Base-by-base conservation (phyloP, 129 eudicot species). In the Chrysanthemum lavandulifolium region DNA sequence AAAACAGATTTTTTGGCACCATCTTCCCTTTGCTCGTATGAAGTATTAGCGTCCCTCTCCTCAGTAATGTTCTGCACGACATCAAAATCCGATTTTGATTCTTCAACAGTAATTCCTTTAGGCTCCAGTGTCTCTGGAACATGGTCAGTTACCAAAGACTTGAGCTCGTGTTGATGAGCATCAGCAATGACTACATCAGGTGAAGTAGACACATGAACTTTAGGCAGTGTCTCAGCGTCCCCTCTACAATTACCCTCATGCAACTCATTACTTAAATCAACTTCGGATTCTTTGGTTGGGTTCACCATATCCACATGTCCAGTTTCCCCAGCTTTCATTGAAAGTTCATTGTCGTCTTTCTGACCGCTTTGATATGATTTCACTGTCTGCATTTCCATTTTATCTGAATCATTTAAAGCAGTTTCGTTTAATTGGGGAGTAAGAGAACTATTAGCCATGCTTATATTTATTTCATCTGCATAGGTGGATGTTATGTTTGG, bases 291-390 rank as follows among this genome's bases (percentile, higher is more conserved):
- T 52, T 74, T 74, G 43, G 67, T 59, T 43, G 66, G 65, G 33
- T 31, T 63, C 72, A 19, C 62, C 59, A 58, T 23, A 73, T 76
- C 80, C 75, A 55, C 65, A 68, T 6, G 43, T 77, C 58, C 76
- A 19, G 55, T 40, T 80, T 86, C 77, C 52, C 68, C 82, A 51
- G 71, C 80, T 76, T 74, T 68, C 25, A 19, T 59, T 62, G 78
- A 71, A 69, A 19, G n/a, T 15, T 70, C 76, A 21, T 60, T 54
- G 49, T 80, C 51, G 67, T 13, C 55, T 65, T 61, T 72, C 71
- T 16, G 67, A 76, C 74, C 67, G 13, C 78, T 78, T 52, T 73
- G 61, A 40, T 64, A 36, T 23, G 71, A 65, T 78, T 60, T 59
- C 62, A 13, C 62, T 55, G 63, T 63, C 59, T 14, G 66, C 76